These are phyloP conservation scores for Myxozyma geophila DNA, from an alignment of 805 yeast species.

Conservation along the genomic window DNA sequence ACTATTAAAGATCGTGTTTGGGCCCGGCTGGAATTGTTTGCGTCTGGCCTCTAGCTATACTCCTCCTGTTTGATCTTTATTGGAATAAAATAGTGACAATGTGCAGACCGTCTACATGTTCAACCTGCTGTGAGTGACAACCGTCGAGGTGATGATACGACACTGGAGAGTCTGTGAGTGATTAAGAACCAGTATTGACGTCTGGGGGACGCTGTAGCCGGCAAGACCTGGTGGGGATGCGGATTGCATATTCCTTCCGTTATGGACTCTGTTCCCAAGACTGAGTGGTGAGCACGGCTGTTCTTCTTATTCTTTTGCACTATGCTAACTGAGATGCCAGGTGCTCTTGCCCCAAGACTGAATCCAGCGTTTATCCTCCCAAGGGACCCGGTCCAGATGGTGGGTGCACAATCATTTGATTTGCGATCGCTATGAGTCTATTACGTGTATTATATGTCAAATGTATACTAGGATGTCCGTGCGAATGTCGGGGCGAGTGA, in stretches of 20 bases:
- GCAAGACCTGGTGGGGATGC: slow-evolving; percentile 43
- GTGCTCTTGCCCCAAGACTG: slow-evolving; percentile 39
- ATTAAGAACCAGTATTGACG: neutral
- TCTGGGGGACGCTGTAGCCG: slow-evolving; percentile 24
- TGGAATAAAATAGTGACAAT: slow-evolving; percentile 5
- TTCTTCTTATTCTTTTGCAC: neutral
- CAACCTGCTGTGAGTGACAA: slow-evolving; percentile 26
- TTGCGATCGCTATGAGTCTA: neutral
- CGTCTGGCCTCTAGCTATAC: too few species aligned
- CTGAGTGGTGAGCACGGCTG: slow-evolving; percentile 35
- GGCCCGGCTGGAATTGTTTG: too few species aligned
- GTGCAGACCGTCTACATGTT: slow-evolving; percentile 29
- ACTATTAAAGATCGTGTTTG: too few species aligned
- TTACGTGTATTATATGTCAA: neutral
- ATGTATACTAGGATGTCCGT: too few species aligned
- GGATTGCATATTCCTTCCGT: slow-evolving; percentile 43
- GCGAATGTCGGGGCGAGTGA: neutral
- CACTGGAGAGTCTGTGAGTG: too few species aligned
- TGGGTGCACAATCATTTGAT: slow-evolving; percentile 7
- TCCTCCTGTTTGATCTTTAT: neutral
- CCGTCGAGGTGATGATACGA: too few species aligned
- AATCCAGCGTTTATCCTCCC: slow-evolving; percentile 38
- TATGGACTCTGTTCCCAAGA: slow-evolving; percentile 35
- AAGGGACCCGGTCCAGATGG: slow-evolving; percentile 29
- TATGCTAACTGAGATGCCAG: slow-evolving; percentile 9